Evolutionary conservation across 148 eudicot species (phyloP), one percentile per base, ranked within the genome.

Genomic region (Hydrangea macrophylla): DNA sequence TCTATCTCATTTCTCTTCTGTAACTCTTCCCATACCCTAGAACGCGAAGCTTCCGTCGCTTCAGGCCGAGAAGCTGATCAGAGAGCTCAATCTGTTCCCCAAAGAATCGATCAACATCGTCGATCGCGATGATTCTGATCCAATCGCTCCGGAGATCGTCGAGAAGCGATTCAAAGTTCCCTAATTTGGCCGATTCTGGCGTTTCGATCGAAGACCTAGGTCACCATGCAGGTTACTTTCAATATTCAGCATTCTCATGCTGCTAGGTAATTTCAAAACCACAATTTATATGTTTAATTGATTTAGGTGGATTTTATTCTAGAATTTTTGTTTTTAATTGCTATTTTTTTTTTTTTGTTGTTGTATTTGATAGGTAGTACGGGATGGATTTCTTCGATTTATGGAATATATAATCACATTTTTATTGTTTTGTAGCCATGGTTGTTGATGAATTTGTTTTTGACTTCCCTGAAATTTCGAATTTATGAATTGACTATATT

Each of bases 161-260:
- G 97, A 92, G 80, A 76, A 58, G 78, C 79, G 75, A n/a, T 27
- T 70, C 89, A 55, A 79, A 58, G 71, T 86, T 92, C 42, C 90
- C 97, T 28, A 78, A 82, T 77, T 65, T 85, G 42, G 53, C 97
- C n/a, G n/a, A n/a, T n/a, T n/a, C n/a, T n/a, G n/a, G n/a, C n/a
- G n/a, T n/a, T n/a, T n/a, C n/a, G n/a, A n/a, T n/a, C n/a, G n/a
- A n/a, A n/a, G n/a, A n/a, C n/a, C n/a, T n/a, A n/a, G n/a, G n/a
- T n/a, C n/a, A 92, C 66, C 86, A 86, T 75, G 96, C 97, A 50
- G 96, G 97, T 54, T 92, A 92, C 62, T n/a, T 87, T 85, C 44
- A 65, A 82, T 72, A 85, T 92, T 70, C 23, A 85, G 78, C 83
- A 82, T 65, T 85, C 97, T 69, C 89, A 73, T 63, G 85, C 79